Conservation (phyloP, 139 green algal genomes). For the Coccomyxa sp. region DNA sequence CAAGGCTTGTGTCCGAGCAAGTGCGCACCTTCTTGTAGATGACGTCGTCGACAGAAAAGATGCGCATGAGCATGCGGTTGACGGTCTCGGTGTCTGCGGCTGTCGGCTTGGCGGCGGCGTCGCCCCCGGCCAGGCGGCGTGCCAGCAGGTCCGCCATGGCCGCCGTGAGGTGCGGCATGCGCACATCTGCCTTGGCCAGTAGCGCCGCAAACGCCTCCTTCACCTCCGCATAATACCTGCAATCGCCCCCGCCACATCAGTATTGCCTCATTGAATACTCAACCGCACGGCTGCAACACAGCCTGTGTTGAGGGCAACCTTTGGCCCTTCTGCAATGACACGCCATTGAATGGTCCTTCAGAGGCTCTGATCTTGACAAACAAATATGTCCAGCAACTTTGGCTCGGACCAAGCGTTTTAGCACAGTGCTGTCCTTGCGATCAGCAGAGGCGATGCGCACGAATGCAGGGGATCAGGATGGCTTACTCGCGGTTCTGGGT, state of each 20-base stretch:
- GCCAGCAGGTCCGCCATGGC: slow-evolving; percentile 4
- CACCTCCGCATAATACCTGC: slow-evolving; percentile 11
- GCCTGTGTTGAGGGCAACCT: background rate
- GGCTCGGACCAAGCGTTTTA: no score
- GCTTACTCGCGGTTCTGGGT: background rate
- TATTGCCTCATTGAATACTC: background rate
- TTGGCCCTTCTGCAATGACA: background rate
- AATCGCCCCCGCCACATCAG: background rate
- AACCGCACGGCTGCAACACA: background rate
- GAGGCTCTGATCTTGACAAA: no score
- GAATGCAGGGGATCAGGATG: no score
- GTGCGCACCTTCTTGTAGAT: slow-evolving; percentile 42
- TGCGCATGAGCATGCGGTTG: slow-evolving; percentile 27
- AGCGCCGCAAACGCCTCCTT: slow-evolving; percentile 6
- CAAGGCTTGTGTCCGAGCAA: no score
- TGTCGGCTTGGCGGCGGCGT: no score
- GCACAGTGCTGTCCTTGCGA: no score
- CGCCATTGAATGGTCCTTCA: no score
- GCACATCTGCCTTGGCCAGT: slow-evolving; percentile 9
- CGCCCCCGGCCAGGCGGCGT: background rate
- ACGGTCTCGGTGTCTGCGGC: slow-evolving; percentile 11
- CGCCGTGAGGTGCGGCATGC: background rate
- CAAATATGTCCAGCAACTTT: no score
- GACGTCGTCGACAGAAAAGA: slow-evolving; percentile 59
- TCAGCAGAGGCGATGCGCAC: no score